phyloP scores from a whole-genome alignment of 345 rosid genomes.

The Salix koriyanagi region DNA sequence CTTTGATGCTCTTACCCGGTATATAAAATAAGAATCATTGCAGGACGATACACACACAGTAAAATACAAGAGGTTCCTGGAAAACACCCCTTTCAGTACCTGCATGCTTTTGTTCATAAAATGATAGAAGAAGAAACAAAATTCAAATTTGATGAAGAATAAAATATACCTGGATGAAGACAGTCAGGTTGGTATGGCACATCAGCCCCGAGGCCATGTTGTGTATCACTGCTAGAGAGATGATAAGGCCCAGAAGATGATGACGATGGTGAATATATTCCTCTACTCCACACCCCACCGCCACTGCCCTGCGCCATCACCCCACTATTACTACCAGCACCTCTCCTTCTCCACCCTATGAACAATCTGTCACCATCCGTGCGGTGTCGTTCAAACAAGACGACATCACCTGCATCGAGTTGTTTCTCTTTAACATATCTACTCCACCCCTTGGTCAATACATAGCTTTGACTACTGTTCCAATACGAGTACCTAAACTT shows the following conservation, averaged over 20 bases:
- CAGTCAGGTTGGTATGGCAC: slow-evolving; percentile 49
- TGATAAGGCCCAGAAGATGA: slow-evolving; percentile 14
- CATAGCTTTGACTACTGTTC: slow-evolving; percentile 88
- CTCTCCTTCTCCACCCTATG: slow-evolving; percentile 61
- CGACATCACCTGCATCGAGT: slow-evolving; percentile 73
- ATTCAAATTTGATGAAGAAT: not conserved
- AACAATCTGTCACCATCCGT: slow-evolving; percentile 49
- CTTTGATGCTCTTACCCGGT: slow-evolving; percentile 7
- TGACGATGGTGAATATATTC: slow-evolving; percentile 17
- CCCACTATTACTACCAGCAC: not conserved
- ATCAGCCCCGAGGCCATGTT: slow-evolving; percentile 25
- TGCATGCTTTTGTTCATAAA: not conserved
- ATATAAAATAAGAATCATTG: not conserved
- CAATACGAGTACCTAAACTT: slow-evolving; percentile 82
- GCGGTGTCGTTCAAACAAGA: slow-evolving; percentile 61
- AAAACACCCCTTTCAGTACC: not conserved
- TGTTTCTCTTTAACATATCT: slow-evolving; percentile 80
- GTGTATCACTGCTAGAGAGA: slow-evolving; percentile 29
- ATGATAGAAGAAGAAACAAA: not conserved
- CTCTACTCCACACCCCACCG: slow-evolving; percentile 22
- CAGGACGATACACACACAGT: not conserved
- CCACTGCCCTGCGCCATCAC: slow-evolving; percentile 15
- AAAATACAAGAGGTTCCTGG: not conserved
- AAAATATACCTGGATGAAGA: slow-evolving; percentile 61
- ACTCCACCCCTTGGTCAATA: slow-evolving; percentile 91